Conservation (phyloP, 371 early-diverging fungal genomes). For the Apophysomyces ossiformis region DNA sequence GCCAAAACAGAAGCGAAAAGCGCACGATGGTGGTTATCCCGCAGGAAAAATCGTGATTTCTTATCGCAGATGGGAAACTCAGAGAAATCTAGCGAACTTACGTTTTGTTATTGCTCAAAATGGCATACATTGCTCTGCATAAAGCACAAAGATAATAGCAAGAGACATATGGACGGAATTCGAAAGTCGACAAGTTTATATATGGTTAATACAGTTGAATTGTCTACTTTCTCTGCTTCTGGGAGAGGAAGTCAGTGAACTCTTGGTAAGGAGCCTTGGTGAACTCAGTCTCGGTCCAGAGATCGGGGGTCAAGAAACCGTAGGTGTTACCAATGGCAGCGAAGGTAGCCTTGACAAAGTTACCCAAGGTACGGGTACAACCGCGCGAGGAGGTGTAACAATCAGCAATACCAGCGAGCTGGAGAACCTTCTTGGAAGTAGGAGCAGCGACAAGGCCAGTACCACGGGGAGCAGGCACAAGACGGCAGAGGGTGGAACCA, state of each 20-base stretch:
- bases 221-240: constrained; percentile 41
- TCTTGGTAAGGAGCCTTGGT: constrained; percentile 89
- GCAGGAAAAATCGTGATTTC: no score
- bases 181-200: neutral
- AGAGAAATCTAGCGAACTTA: no score
- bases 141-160: no score
- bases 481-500: constrained; percentile 88
- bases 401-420: constrained; percentile 97
- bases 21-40: no score
- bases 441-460: constrained; percentile 97
- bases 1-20: no score
- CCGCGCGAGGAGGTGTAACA: constrained; percentile 96
- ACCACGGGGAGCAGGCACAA: constrained; percentile 99
- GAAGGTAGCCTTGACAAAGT: constrained; percentile 99
- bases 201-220: neutral
- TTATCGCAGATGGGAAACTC: no score
- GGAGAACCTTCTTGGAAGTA: constrained; percentile 95
- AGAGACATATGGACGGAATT: neutral
- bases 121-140: no score
- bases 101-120: no score
- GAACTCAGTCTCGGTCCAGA: constrained; percentile 90
- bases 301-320: constrained; percentile 92
- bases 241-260: constrained; percentile 84
- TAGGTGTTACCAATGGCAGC: constrained; percentile 96
- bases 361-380: constrained; percentile 85